Conservation (phyloP, 169 alveolate genomes). For the Plasmodium vivax region DNA sequence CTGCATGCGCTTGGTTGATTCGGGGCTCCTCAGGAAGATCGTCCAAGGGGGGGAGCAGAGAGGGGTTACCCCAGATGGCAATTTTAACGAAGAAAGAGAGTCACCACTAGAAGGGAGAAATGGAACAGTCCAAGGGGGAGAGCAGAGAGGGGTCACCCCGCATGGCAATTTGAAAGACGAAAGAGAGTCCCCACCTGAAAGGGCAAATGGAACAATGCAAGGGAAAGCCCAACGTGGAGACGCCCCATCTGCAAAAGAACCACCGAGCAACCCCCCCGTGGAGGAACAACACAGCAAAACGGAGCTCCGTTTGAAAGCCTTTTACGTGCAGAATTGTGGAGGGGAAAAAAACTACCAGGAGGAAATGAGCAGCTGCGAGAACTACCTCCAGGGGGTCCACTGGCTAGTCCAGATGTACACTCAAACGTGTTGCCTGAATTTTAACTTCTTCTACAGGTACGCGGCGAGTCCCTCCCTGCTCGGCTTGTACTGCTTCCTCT, state of each 20-base stretch:
- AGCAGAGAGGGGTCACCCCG: not conserved
- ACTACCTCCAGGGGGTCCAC: constrained; percentile 59
- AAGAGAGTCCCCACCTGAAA: not conserved
- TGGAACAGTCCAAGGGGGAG: not conserved
- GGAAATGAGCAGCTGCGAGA: constrained; percentile 55
- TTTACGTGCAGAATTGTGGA: constrained; percentile 28
- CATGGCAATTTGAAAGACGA: not conserved
- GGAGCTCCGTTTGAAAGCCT: constrained; percentile 5
- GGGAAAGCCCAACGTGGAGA: not conserved
- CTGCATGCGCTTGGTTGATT: constrained; percentile 20
- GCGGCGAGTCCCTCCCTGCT: constrained; percentile 44
- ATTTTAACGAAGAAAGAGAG: no score
- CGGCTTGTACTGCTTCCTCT: constrained; percentile 58
- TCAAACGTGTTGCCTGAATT: constrained; percentile 62
- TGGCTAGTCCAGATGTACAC: constrained; percentile 75
- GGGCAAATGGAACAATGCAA: not conserved
- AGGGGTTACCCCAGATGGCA: not conserved
- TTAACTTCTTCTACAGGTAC: constrained; percentile 71
- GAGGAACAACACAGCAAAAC: constrained; percentile 20
- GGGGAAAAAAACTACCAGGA: constrained; percentile 30
- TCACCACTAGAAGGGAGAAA: not conserved
- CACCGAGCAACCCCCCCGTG: not conserved
- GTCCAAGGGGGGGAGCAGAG: not conserved
- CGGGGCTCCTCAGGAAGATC: not conserved
- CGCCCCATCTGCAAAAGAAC: not conserved